Evolutionary conservation across 148 eudicot species (phyloP), one percentile per base, ranked within the genome.

Genomic region (Spergularia bocconei): DNA sequence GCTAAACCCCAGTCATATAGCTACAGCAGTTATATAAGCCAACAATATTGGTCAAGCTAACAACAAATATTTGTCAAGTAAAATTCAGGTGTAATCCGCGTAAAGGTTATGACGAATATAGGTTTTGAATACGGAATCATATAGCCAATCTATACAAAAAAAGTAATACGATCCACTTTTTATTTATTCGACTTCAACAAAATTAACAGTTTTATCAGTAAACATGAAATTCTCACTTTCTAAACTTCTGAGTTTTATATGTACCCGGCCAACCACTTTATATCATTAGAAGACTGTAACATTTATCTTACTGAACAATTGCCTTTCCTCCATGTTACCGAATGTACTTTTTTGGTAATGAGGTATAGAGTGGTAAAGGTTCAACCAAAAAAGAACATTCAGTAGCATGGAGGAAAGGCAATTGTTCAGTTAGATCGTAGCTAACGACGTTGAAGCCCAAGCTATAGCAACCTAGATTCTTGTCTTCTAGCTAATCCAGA

Each of bases 101-200:
- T 8, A 66, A 44, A 66, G 25, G 53, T 66, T 41, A 17, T 17
- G 12, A 47, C 14, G 19, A 17, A 66, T 47, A 29, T 29, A 29
- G n/a, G 53, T 14, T 8, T 66, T 17, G 25, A n/a, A 66, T 41
- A 19, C 16, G 47, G 69, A 1, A 44, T n/a, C 62, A 44, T 44
- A 44, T 44, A 58, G 25, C 11, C 62, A 58, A 58, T 23, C 66
- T 15, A 62, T 62, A 29, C 66, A 62, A 62, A 62, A 39, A 62
- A 44, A 4, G 48, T 6, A 44, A 44, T 9, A 44, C 48, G 10
- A 44, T 44, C 48, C 10, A 9, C 48, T 44, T 44, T 9, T 44
- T 44, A 44, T 44, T 9, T 44, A 29, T 4, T 44, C 48, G 6
- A 44, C 48, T 44, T 44, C 48, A 44, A 44, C 48, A 44, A 44